Conservation (phyloP, 306 rosid species). For the Rosa persica region DNA sequence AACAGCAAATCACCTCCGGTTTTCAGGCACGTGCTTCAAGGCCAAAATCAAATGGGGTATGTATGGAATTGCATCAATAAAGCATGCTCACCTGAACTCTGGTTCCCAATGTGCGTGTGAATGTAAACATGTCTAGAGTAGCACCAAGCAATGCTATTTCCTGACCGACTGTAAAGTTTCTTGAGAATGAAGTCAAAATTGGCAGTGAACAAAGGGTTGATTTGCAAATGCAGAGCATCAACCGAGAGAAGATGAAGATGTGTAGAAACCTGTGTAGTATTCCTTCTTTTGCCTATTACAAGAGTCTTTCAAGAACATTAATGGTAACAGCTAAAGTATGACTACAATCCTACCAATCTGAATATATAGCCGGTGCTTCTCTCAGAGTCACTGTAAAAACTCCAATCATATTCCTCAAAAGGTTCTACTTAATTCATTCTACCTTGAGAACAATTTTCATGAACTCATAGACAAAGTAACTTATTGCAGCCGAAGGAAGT, state of each 20-base stretch:
- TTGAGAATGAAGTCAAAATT: constrained; percentile 15
- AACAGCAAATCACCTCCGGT: background rate
- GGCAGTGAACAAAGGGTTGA: constrained; percentile 19
- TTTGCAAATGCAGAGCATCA: background rate
- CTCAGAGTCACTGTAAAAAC: constrained; percentile 17
- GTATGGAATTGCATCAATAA: background rate
- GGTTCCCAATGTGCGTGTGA: background rate
- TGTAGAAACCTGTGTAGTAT: background rate
- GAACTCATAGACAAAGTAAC: constrained; percentile 93
- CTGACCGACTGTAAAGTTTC: background rate
- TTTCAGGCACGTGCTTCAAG: background rate
- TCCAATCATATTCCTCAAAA: constrained; percentile 27
- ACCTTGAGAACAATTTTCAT: constrained; percentile 94
- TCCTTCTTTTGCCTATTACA: constrained; percentile 16
- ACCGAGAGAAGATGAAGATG: constrained; percentile 2
- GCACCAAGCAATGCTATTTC: constrained; percentile 1
- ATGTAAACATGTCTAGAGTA: background rate
- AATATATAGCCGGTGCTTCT: constrained; percentile 8
- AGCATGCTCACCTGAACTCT: constrained; percentile 1
- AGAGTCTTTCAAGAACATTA: background rate
- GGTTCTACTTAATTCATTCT: constrained; percentile 48
- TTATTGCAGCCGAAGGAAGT: constrained; percentile 93
- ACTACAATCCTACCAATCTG: constrained; percentile 28
- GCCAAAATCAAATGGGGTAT: background rate
- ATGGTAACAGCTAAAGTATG: constrained; percentile 12